Conservation (phyloP, 2,329 filamentous ascomycete genomes). For the Daldinia sp. region DNA sequence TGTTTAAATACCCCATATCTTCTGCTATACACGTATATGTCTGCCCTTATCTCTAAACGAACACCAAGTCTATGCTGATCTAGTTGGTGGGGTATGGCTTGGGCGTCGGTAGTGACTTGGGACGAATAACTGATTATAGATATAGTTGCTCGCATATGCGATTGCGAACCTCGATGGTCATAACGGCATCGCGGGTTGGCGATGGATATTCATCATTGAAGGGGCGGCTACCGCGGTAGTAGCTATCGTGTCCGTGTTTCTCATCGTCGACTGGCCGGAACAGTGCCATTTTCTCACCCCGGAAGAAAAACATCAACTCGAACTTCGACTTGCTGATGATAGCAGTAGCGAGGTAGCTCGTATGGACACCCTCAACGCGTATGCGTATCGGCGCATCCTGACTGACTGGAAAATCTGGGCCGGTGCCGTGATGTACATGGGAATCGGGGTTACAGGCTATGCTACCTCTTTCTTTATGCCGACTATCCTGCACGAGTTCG, state of each 20-base stretch:
- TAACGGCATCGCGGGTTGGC: slow-evolving; percentile 55
- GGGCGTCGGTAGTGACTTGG: too few relatives aligned
- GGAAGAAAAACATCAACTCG: slow-evolving; percentile 50
- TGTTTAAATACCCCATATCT: neutral
- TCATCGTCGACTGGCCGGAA: slow-evolving; percentile 61
- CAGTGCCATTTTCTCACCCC: slow-evolving; percentile 56
- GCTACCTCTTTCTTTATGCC: slow-evolving; percentile 52
- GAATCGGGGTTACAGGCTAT: slow-evolving; percentile 46
- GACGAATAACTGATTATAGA: neutral
- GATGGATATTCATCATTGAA: slow-evolving; percentile 57
- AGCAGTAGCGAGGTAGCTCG: slow-evolving; percentile 38
- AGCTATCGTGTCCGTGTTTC: slow-evolving; percentile 48
- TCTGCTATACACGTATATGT: neutral
- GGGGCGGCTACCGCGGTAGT: slow-evolving; percentile 50
- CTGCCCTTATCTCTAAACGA: neutral
- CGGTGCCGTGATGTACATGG: slow-evolving; percentile 47
- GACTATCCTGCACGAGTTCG: slow-evolving; percentile 52
- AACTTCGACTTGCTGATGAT: slow-evolving; percentile 45
- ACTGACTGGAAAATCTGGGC: slow-evolving; percentile 53
- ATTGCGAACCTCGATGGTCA: slow-evolving; percentile 56
- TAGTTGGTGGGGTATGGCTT: neutral
- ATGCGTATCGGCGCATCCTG: slow-evolving; percentile 45
- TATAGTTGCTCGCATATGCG: slow-evolving; percentile 56
- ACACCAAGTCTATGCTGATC: neutral
- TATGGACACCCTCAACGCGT: slow-evolving; percentile 46